Conservation (phyloP, 1,139 yeast genomes). For the Zygoascus meyerae region DNA sequence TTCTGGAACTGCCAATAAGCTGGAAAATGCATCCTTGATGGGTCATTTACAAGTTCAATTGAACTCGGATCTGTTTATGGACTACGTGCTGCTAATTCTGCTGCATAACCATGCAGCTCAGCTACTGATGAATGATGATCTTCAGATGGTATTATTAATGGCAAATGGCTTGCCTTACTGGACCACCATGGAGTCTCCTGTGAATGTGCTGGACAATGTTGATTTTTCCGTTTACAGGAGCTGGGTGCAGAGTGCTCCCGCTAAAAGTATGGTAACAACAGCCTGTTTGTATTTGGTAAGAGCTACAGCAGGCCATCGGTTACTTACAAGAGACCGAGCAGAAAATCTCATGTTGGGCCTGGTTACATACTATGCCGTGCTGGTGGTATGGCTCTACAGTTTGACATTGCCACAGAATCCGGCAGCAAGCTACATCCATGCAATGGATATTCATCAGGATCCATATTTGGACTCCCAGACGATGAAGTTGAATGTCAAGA, state of each 20-base stretch:
- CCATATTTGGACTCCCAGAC: slow-evolving; percentile 3
- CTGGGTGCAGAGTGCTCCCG: slow-evolving; percentile 28
- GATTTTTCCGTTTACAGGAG: slow-evolving; percentile 18
- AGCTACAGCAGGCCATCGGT: slow-evolving; percentile 22
- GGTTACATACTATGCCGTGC: slow-evolving; percentile 26
- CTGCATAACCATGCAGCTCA: slow-evolving; percentile 28
- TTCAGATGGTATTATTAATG: slow-evolving; percentile 16
- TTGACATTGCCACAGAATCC: slow-evolving; percentile 5
- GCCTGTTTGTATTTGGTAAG: slow-evolving; percentile 26
- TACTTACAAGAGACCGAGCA: slow-evolving; percentile 18
- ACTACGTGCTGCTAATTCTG: slow-evolving; percentile 24
- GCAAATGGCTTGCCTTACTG: slow-evolving; percentile 13
- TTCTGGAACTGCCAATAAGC: slow-evolving; percentile 12
- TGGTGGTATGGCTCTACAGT: slow-evolving; percentile 26
- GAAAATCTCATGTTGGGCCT: slow-evolving; percentile 25
- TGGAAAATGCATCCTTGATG: slow-evolving; percentile 17
- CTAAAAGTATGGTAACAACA: slow-evolving; percentile 25
- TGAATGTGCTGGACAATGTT: slow-evolving; percentile 7
- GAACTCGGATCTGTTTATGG: slow-evolving; percentile 15
- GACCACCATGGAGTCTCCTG: slow-evolving; percentile 8
- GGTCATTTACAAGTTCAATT: slow-evolving; percentile 17
- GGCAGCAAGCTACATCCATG: slow-evolving; percentile 1
- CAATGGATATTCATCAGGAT: slow-evolving; percentile 5
- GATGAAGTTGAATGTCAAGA: slow-evolving; percentile 1
- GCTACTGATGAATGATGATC: slow-evolving; percentile 28